Evolutionary conservation across 371 early-diverging fungal species (phyloP), one percentile per base, ranked within the genome.

Genomic region (Lichtheimia ornata): DNA sequence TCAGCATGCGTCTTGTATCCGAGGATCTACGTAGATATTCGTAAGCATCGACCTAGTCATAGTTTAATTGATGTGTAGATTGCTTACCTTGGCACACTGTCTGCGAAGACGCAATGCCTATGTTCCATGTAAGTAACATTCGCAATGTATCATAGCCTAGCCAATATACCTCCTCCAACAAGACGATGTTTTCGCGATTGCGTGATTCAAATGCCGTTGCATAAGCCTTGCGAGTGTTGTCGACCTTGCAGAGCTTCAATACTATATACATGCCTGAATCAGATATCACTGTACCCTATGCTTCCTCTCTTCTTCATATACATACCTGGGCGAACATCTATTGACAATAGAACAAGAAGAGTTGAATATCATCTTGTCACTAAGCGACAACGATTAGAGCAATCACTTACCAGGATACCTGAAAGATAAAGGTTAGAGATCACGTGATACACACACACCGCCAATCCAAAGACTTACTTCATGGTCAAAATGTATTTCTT

Each of bases 1-100:
- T 79, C 86, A 12, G 92, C 91, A 71, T 94, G 93, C 35, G 77
- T 84, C 58, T 74, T 68, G 76, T 89, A 94, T 0, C 93, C 94
- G 28, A 94, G 66, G 53, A 95, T 68, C 67, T 79, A 43, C 25
- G 58, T 20, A 53, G 25, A 51, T 27, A 30, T 49, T 49, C 35
- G 9, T 35, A 11, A 35, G 35, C 35, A 35, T 35, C 35, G 9
- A 1, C 1, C 35, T 41, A 6, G 13, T 6, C 40, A 43, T 15
- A 17, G 5, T 22, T 15, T 35, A 11, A 35, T 6, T 9, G 11
- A 35, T 35, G 11, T 9, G 2, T 35, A 11, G 11, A 17, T 13
- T 41, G 1, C 41, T 56, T 68, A 77, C 72, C 69, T 81, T 85
- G 54, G 90, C 87, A 45, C 80, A 77, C 51, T 80, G 56, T 13